Percentiles rank a stretch among this genome's conserved stretches.
These are phyloP conservation scores for Globisporangium yorkense DNA, from an alignment of 352 stramenopile species.

Conservation along the genomic window DNA sequence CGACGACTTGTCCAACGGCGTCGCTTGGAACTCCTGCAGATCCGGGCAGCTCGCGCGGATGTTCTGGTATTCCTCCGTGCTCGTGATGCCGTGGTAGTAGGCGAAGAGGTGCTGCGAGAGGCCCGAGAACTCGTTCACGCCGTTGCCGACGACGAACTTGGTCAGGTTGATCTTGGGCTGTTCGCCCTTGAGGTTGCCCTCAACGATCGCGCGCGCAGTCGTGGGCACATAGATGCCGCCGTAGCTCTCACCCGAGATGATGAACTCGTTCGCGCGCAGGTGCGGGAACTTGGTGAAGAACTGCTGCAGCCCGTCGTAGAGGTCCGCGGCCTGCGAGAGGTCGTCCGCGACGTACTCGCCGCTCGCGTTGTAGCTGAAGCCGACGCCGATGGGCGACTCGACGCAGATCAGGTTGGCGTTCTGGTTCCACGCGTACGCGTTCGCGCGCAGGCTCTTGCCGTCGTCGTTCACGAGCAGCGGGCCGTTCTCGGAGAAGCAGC, in stretches of 20 bases:
- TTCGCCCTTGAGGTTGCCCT: constrained; percentile 28
- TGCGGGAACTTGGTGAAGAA: constrained; percentile 88
- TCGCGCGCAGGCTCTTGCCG: constrained; percentile 34
- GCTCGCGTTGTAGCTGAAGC: constrained; percentile 60
- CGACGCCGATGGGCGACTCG: constrained; percentile 56
- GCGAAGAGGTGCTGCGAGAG: constrained; percentile 58
- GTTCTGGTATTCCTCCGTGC: constrained; percentile 52
- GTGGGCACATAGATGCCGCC: constrained; percentile 76
- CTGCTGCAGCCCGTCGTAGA: constrained; percentile 70
- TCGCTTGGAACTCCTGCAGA: constrained; percentile 41
- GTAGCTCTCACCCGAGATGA: constrained; percentile 72
- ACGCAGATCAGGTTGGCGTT: constrained; percentile 52
- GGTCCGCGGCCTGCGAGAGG: constrained; percentile 59
- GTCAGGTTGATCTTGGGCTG: constrained; percentile 36
- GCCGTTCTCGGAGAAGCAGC: constrained; percentile 66
- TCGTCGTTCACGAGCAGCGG: constrained; percentile 58
- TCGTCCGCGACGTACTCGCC: constrained; percentile 73
- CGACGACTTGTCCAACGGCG: neutral
- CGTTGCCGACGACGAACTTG: constrained; percentile 88
- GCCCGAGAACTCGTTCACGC: constrained; percentile 55
- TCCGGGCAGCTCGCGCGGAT: constrained; percentile 41
- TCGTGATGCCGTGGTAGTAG: constrained; percentile 75
- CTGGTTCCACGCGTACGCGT: constrained; percentile 55
- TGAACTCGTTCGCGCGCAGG: constrained; percentile 69
- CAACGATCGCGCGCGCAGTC: constrained; percentile 46